Base-by-base conservation (phyloP, 257 asterid genomes). In the Echium plantagineum region DNA sequence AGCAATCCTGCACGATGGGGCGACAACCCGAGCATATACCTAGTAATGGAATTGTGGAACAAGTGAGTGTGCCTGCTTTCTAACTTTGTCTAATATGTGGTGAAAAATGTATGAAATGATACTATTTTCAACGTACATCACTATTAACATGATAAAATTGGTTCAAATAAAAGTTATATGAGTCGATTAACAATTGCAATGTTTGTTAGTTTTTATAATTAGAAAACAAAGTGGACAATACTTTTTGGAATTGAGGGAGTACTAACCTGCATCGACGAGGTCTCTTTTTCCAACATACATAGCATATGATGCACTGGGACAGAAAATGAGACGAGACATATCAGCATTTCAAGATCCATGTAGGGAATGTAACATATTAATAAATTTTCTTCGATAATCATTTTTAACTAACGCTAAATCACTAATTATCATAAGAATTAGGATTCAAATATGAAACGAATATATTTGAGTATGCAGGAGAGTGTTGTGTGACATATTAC, bases 1-100 rank as follows among this genome's bases (percentile, higher is more conserved):
- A 83, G 86, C 78, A 93, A 69, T 46, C 99, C 99, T 5, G 75
- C 78, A 30, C 81, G 78, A 35, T 80, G 77, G 63, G 87, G 65
- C 15, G 96, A 76, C 65, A 80, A 58, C 28, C 99, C 97, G 51
- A 89, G 83, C 80, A 72, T 66, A 76, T 89, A 84, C 91, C 99
- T 93, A 70, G 55, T 62, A 63, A 64, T 47, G 59, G 63, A 63
- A 62, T 59, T 8, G 16, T 31, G 21, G 7, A 47, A n/a, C 21
- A 16, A 16, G 21, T 52, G 9, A 52, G 20, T 17, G n/a, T 52
- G 21, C 21, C 6, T 20, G 21, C 55, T 5, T 35, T 35, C 7
- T 35, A 9, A 35, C 7, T 35, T 35, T 26, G 30, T 26, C 2
- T 26, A 26, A 26, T 26, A 26, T 26, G 2, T 26, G 30, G 30